Conservation (phyloP, 129 eudicot species). For the Daucus carota region DH1_v3.0 NC_030386.2:29957501-29958000, state of each 20-base stretch:
- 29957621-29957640: not conserved
- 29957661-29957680: not conserved
- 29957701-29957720: not conserved
- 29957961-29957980: not conserved
- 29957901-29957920: not conserved
- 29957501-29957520: not conserved
- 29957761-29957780: not conserved
- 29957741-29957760: not conserved
- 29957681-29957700: not conserved
- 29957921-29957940: not conserved
- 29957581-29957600: not conserved
- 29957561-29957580: not conserved
- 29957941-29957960: not conserved
- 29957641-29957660: not conserved
- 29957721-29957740: not conserved
- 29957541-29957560: not conserved
- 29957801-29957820: not conserved
- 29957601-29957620: not conserved
- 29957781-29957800: not conserved
- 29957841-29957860: not conserved
- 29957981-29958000: conserved; percentile 10
- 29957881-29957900: not conserved
- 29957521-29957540: not conserved
- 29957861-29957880: not conserved
- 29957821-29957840: not conserved